Evolutionary conservation across 148 eudicot species (phyloP), one percentile per base, ranked within the genome.

Genomic region (Camellia granthamiana): DNA sequence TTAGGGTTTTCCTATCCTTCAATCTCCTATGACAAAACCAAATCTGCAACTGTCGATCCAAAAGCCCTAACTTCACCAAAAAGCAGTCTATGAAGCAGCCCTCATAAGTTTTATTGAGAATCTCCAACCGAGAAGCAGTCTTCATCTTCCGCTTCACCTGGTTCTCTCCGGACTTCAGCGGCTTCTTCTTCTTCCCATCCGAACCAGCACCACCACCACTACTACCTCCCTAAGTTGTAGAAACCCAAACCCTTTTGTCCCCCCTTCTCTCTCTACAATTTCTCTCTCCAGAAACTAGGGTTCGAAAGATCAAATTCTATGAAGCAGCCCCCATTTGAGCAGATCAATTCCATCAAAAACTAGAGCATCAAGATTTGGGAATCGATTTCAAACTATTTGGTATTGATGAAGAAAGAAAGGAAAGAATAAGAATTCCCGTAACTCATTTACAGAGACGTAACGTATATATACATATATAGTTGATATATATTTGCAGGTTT

Each of bases 11-110:
- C 66, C 93, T 81, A 75, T 94, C 97, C 79, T 92, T 94, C 77
- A 94, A 78, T 83, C 98, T 90, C 86, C 98, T 80, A 54, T 94
- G 98, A 74, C 97, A 94, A 78, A 94, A 94, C 97, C 95, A 92
- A 93, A 94, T 94, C 86, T 94, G 98, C 77, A 94, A 83, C 66
- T 94, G 98, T 72, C 95, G 87, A 87, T 94, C 98, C 46, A 95
- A 76, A 54, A 92, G 89, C 44, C 91, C 93, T 75, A 94, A 88
- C 67, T 92, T 87, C 5, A 52, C 88, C 6, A 93, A 91, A 0
- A 30, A 30, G 38, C 38, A 30, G 38, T 30, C 38, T 30, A 30
- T 30, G 38, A 30, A 30, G 38, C 9, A 92, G 91, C 51, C 91
- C 93, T 23, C 90, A 81, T 90, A 94, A 23, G 98, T 90, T 71